A percentile compares a stretch with the other conserved stretches of the same genome.
Conservation (phyloP, 2,329 filamentous ascomycete genomes). For the Pezicula radicicola region DNA sequence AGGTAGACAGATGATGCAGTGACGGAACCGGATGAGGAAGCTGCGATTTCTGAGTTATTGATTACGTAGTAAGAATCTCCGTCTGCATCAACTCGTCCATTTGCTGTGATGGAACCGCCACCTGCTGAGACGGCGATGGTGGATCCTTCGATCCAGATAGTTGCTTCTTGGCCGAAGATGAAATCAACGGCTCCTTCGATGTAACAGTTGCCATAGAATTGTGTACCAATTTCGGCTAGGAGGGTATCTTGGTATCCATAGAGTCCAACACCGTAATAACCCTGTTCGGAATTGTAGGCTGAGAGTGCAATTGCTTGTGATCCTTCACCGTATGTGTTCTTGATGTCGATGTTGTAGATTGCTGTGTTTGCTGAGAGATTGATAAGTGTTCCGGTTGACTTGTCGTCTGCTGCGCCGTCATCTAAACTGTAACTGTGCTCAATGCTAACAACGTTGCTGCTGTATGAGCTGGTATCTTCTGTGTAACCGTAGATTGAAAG, state of each 20-base stretch:
- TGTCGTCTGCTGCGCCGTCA: slow-evolving; percentile 37
- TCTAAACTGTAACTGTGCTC: slow-evolving; percentile 37
- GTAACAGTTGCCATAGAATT: slow-evolving; percentile 52
- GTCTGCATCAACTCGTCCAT: slow-evolving; percentile 33
- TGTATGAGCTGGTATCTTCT: slow-evolving; percentile 39
- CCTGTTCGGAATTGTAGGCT: slow-evolving; percentile 47
- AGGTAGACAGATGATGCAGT: slow-evolving; percentile 42
- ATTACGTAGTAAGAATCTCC: slow-evolving; percentile 50
- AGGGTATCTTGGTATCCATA: slow-evolving; percentile 55
- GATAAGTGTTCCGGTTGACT: slow-evolving; percentile 35
- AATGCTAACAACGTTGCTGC: slow-evolving; percentile 45
- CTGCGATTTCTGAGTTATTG: slow-evolving; percentile 46
- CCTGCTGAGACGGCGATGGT: slow-evolving; percentile 42
- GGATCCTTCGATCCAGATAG: slow-evolving; percentile 49
- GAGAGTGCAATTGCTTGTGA: slow-evolving; percentile 50
- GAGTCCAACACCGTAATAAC: slow-evolving; percentile 54
- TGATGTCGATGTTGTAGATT: slow-evolving; percentile 21
- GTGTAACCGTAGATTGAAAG: slow-evolving; percentile 55
- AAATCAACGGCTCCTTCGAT: slow-evolving; percentile 59
- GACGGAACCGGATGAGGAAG: slow-evolving; percentile 30
- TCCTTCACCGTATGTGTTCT: slow-evolving; percentile 42
- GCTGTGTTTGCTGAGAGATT: slow-evolving; percentile 37
- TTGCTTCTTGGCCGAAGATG: slow-evolving; percentile 51
- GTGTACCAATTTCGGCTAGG: slow-evolving; percentile 44
- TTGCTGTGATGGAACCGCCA: slow-evolving; percentile 45